These are phyloP conservation scores for Aristolochia contorta DNA, from an alignment of 164 flowering plant genomes.

Conservation along the genomic window DNA sequence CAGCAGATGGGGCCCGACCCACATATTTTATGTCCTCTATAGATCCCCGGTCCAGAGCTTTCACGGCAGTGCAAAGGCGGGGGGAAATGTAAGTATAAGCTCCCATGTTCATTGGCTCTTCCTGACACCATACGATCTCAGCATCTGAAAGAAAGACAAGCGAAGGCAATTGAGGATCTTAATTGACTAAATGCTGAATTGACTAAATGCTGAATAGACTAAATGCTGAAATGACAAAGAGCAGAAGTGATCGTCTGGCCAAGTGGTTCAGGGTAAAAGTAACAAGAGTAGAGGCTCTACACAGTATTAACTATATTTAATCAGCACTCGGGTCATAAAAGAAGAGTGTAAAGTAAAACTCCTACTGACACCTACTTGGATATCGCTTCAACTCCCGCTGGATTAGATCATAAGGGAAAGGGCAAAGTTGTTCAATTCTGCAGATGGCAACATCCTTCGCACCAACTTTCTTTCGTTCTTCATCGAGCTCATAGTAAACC, in stretches of 20 bases:
- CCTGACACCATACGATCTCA: slow-evolving; percentile 96
- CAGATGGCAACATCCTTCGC: slow-evolving; percentile 80
- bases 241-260: too few relatives aligned
- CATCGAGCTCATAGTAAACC: slow-evolving; percentile 95
- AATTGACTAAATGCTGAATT: too few relatives aligned
- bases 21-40: slow-evolving; percentile 66
- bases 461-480: slow-evolving; percentile 49
- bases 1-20: slow-evolving; percentile 43
- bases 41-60: slow-evolving; percentile 50
- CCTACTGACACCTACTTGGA: slow-evolving; percentile 56
- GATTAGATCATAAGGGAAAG: slow-evolving; percentile 90
- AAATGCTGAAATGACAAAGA: too few relatives aligned
- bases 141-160: slow-evolving; percentile 46
- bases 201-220: too few relatives aligned
- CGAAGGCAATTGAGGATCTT: neutral
- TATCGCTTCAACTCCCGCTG: slow-evolving; percentile 89
- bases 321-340: neutral
- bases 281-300: too few relatives aligned
- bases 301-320: too few relatives aligned
- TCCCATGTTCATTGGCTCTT: slow-evolving; percentile 99
- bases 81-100: slow-evolving; percentile 69
- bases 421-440: slow-evolving; percentile 92
- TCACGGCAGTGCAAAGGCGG: slow-evolving; percentile 78
- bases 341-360: neutral
- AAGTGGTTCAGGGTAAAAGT: too few relatives aligned